Evolutionary conservation across 768 basidiomycete genomes (phyloP).

Genomic region (Boletus vermiculosoides): DNA sequence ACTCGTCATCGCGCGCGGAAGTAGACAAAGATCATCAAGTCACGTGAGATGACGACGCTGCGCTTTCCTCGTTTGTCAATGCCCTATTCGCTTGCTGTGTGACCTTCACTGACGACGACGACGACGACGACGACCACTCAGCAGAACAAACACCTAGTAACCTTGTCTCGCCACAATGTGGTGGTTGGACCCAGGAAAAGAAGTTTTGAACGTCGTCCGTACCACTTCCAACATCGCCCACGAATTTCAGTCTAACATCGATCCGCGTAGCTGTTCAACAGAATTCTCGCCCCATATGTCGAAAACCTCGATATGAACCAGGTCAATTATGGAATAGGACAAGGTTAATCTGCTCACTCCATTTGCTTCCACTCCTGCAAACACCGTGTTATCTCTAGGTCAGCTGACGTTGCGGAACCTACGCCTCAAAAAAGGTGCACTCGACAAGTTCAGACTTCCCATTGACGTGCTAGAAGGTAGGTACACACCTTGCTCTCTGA

Average conservation of each 20-base stretch:
- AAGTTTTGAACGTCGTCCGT: conserved; percentile 71
- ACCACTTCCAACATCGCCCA: not conserved
- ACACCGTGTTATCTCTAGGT: conserved; percentile 41
- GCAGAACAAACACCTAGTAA: not conserved
- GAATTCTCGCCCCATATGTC: conserved; percentile 91
- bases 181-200: conserved; percentile 87
- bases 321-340: conserved; percentile 89
- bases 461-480: conserved; percentile 92
- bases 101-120: not conserved
- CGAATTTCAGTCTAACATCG: not conserved
- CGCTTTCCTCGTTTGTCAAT: conserved; percentile 27
- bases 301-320: conserved; percentile 95
- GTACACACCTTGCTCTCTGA: not conserved
- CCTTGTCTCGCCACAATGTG: conserved; percentile 52
- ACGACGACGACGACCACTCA: not conserved
- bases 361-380: not conserved
- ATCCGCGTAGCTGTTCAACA: conserved; percentile 68
- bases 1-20: not conserved
- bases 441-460: conserved; percentile 94
- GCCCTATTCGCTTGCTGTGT: conserved; percentile 27
- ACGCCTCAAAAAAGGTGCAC: conserved; percentile 85
- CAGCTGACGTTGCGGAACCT: conserved; percentile 77
- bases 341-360: conserved; percentile 48
- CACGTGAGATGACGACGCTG: conserved; percentile 31
- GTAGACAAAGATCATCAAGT: not conserved